A percentile compares a stretch with the other conserved stretches of the same genome.
Conservation (phyloP, 345 rosid species). For the Citrus sp. region DNA sequence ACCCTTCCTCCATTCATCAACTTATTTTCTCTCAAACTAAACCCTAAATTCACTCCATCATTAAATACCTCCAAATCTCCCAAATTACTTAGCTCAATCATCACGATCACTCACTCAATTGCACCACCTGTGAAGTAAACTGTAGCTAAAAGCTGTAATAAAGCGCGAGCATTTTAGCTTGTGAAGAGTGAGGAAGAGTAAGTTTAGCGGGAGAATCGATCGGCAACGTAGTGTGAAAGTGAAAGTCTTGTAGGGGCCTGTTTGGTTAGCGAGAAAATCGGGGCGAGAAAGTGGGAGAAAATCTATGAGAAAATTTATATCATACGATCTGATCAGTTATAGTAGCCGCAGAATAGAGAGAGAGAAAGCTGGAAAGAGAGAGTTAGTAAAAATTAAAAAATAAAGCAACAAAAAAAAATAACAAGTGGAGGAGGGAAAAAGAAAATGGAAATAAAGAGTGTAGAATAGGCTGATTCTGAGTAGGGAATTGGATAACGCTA, state of each 20-base stretch:
- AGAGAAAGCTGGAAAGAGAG: constrained; percentile 19
- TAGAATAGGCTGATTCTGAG: neutral
- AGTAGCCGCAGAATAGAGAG: constrained; percentile 28
- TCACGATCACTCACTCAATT: constrained; percentile 20
- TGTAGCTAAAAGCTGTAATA: neutral
- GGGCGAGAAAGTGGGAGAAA: constrained; percentile 25
- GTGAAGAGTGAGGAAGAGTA: neutral
- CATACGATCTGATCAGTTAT: constrained; percentile 32
- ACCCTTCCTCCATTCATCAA: constrained; percentile 33
- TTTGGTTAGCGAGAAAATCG: constrained; percentile 25
- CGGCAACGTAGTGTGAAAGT: neutral
- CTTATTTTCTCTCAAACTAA: constrained; percentile 26
- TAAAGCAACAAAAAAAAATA: neutral
- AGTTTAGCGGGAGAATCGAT: neutral
- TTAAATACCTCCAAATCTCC: constrained; percentile 12
- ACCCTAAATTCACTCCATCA: constrained; percentile 23
- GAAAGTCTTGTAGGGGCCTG: neutral
- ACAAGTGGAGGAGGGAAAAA: too few species aligned
- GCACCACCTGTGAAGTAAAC: neutral
- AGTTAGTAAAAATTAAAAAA: constrained; percentile 2
- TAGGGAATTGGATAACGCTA: neutral
- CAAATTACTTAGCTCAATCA: constrained; percentile 11
- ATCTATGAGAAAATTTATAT: constrained; percentile 16
- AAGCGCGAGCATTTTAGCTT: neutral
- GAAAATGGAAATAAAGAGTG: too few species aligned